Base-by-base conservation (phyloP, 2,329 filamentous ascomycete species). In the Diaporthe destruens region DNA sequence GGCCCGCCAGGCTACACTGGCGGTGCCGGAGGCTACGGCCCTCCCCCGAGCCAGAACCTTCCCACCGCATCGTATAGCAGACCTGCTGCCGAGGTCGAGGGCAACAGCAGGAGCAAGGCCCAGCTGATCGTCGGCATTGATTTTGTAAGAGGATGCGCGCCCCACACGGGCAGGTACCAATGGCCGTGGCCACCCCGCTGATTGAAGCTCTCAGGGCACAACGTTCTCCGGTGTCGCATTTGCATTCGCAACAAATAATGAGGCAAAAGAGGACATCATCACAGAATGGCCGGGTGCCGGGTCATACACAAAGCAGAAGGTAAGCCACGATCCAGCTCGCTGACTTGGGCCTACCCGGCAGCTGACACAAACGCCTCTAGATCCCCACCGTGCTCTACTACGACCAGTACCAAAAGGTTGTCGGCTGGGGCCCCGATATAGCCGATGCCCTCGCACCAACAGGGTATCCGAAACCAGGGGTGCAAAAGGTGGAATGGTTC, bases 401-500 rank as follows among this genome's bases (percentile, higher is more conserved):
- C 81, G 96, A 99, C 81, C 96, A 98, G 84, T 98, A 98, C 83
- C 96, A 99, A 81, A 98, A 98, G 84, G 96, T 99, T 63, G 96
- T 98, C n/a, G 96, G 96, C 78, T 99, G 96, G 96, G 96, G 96
- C 75, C 95, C 96, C 72, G 96, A 99, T 87, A 98, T 98, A 79
- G 94, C 96, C 74, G 96, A 98, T 84, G 96, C 96, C 76, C 89
- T 98, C 76, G 96, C 96, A 69, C 96, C 96, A 39, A 98, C 96
- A 53, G 96, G 96, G 75, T 98, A 98, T 83, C 96, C 96, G 77
- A 98, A 98, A 87, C 94, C 94, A 44, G 96, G 96, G 76, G 96
- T 99, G 77, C 96, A 98, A 84, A 98, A 98, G 86, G 96, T 98
- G 32, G 96, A 98, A 85, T 99, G 96, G 96, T 98, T 99, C 89